These are phyloP conservation scores for Poa annua DNA, from an alignment of 176 grass and related monocot species.

Conservation along the genomic window DNA sequence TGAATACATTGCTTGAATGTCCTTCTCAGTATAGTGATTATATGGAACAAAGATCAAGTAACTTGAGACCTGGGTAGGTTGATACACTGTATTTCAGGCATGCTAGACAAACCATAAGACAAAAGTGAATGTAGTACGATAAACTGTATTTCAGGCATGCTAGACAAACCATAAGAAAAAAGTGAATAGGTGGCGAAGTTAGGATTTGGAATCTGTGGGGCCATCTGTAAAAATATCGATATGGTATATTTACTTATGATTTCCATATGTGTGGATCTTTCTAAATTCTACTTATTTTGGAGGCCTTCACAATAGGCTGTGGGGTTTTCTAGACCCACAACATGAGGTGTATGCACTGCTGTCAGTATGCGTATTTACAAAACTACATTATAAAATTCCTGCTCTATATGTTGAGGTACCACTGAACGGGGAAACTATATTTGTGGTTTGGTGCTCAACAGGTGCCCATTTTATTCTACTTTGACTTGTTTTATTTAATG, in stretches of 20 bases:
- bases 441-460: constrained; percentile 19
- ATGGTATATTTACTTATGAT: constrained; percentile 6
- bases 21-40: constrained; percentile 14
- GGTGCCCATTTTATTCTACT: constrained; percentile 15
- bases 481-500: constrained; percentile 45
- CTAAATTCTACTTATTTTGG: neutral
- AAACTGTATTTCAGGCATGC: constrained; percentile 5
- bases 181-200: neutral
- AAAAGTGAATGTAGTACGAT: neutral
- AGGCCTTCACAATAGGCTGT: neutral
- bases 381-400: constrained; percentile 3
- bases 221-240: neutral
- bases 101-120: constrained; percentile 14
- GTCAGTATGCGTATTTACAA: neutral
- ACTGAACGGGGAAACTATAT: neutral
- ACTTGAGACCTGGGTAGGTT: constrained; percentile 26
- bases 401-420: constrained; percentile 11
- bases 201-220: constrained; percentile 4
- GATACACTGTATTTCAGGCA: neutral
- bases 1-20: constrained; percentile 19
- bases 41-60: neutral
- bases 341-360: constrained; percentile 12
- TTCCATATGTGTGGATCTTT: neutral
- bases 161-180: constrained; percentile 14
- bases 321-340: neutral